Evolutionary conservation across 1,139 yeast genomes (phyloP).

Genomic region (Chernovozyma sophiae-reginae): DNA sequence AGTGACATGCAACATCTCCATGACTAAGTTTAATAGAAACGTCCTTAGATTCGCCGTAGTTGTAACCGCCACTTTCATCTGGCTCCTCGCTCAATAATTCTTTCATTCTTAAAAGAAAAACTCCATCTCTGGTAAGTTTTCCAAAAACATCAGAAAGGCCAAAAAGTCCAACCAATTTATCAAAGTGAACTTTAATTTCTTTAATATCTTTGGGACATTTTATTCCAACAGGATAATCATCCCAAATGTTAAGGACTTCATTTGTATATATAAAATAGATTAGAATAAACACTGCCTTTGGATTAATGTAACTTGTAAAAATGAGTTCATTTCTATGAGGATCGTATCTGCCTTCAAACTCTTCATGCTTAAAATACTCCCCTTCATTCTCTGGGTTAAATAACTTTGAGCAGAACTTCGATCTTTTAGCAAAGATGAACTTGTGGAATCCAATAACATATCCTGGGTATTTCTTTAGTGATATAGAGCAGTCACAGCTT

Average conservation of each 20-base stretch:
- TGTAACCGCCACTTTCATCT: constrained; percentile 10
- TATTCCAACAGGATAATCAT: constrained; percentile 15
- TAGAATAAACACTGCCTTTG: constrained; percentile 27
- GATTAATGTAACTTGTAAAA: constrained; percentile 17
- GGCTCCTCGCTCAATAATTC: constrained; percentile 10
- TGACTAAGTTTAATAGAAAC: constrained; percentile 34
- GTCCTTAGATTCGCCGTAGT: constrained; percentile 22
- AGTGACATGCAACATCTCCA: constrained; percentile 41
- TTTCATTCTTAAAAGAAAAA: constrained; percentile 11
- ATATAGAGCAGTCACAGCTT: constrained; percentile 24
- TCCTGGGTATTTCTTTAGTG: constrained; percentile 15
- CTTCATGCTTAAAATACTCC: constrained; percentile 15
- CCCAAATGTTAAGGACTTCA: constrained; percentile 23
- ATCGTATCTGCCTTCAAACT: constrained; percentile 21
- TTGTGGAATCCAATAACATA: constrained; percentile 29
- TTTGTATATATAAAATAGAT: constrained; percentile 35
- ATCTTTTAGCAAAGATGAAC: constrained; percentile 24
- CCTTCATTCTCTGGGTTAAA: constrained; percentile 14
- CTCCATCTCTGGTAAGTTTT: constrained; percentile 7
- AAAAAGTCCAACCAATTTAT: constrained; percentile 17
- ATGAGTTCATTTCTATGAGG: constrained; percentile 10
- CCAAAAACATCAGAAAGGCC: constrained; percentile 15
- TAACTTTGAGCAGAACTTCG: constrained; percentile 22
- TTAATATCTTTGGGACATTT: constrained; percentile 18
- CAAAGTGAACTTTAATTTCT: constrained; percentile 17